Evolutionary conservation across 2,329 filamentous ascomycete genomes (phyloP).

Genomic region (Diaporthe batatas): DNA sequence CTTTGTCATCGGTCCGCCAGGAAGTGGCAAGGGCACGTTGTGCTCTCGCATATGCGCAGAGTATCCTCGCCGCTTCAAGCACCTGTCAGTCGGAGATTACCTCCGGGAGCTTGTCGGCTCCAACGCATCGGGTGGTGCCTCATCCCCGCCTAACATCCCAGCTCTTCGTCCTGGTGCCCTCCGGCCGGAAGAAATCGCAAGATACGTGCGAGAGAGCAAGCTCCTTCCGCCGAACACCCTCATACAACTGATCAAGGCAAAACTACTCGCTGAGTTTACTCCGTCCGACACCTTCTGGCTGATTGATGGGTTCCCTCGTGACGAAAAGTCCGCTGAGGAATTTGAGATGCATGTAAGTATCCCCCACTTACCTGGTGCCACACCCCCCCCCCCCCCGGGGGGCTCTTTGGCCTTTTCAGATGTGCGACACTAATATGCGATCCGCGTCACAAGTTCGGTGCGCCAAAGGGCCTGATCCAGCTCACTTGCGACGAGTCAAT

Average conservation of each 20-base stretch:
- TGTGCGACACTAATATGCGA: background rate
- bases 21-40: background rate
- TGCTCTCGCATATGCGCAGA: background rate
- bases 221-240: background rate
- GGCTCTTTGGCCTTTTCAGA: background rate
- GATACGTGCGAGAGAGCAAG: background rate
- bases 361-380: no score
- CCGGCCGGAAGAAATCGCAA: background rate
- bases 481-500: background rate
- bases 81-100: background rate
- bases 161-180: background rate
- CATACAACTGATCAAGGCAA: background rate
- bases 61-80: background rate
- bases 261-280: background rate
- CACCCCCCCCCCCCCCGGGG: no score
- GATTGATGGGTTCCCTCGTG: background rate
- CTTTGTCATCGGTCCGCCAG: slow-evolving; percentile 8
- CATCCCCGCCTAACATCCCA: background rate
- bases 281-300: background rate
- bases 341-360: background rate
- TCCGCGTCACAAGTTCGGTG: background rate
- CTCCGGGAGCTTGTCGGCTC: background rate
- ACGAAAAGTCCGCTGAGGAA: background rate
- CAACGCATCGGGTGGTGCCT: no score
- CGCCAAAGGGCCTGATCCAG: fast-evolving